Evolutionary conservation across 352 stramenopile species (phyloP).

Genomic region (Pythium pyrilobum): DNA sequence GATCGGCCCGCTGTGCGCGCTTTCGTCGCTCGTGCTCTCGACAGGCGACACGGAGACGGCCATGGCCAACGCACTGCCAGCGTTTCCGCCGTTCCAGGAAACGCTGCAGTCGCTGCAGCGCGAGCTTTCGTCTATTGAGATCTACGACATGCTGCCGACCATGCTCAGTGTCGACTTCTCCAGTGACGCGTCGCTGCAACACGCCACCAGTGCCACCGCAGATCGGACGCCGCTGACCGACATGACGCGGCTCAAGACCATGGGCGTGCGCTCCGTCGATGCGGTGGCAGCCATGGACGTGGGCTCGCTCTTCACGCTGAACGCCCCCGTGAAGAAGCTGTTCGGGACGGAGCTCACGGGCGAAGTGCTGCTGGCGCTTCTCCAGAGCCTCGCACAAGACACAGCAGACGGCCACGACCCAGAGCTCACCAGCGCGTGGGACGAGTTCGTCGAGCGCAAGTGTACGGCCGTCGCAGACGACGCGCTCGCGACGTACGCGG

Average conservation of each 20-base stretch:
- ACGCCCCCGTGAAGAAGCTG: conserved; percentile 50
- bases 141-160: conserved; percentile 56
- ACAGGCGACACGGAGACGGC: conserved; percentile 20
- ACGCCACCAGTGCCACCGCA: neutral
- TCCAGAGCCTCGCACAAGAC: conserved; percentile 30
- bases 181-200: conserved; percentile 18
- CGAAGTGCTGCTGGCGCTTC: conserved; percentile 37
- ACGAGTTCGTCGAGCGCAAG: conserved; percentile 55
- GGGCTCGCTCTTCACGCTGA: conserved; percentile 22
- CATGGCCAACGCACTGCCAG: conserved; percentile 15
- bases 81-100: conserved; percentile 33
- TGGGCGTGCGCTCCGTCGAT: conserved; percentile 9
- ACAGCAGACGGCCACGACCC: conserved; percentile 24
- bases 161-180: conserved; percentile 53
- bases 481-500: conserved; percentile 61
- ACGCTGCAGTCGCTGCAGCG: conserved; percentile 38
- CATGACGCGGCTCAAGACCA: conserved; percentile 36
- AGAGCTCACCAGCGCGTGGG: conserved; percentile 61
- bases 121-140: conserved; percentile 41
- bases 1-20: conserved; percentile 36
- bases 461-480: conserved; percentile 49
- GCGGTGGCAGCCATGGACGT: neutral
- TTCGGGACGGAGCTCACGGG: conserved; percentile 59
- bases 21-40: conserved; percentile 65
- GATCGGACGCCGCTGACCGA: conserved; percentile 11